These are phyloP conservation scores for Fusarium lyarnte DNA, from an alignment of 2,329 filamentous ascomycete species.

Conservation along the genomic window DNA sequence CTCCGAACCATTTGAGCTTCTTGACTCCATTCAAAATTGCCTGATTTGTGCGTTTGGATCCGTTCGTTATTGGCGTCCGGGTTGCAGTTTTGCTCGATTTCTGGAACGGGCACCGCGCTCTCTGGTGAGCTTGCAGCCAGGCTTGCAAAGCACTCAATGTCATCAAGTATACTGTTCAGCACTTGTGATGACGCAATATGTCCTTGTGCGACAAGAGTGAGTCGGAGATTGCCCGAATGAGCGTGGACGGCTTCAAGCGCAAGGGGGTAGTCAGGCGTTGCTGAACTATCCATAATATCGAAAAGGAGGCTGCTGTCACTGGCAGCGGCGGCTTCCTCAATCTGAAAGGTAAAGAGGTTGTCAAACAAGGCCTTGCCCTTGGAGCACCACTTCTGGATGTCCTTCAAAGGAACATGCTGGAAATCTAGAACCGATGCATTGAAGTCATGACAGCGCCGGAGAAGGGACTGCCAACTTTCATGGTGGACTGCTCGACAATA, in stretches of 20 bases:
- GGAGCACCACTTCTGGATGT: constrained; percentile 82
- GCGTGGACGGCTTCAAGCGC: constrained; percentile 77
- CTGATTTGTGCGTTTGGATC: constrained; percentile 47
- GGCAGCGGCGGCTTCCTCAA: constrained; percentile 48
- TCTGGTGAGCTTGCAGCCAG: constrained; percentile 14
- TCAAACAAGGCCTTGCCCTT: constrained; percentile 75
- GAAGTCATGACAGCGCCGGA: constrained; percentile 74
- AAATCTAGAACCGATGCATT: constrained; percentile 74
- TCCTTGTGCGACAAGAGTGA: constrained; percentile 69
- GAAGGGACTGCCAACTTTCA: constrained; percentile 67
- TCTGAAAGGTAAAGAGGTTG: constrained; percentile 83
- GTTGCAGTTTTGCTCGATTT: neutral
- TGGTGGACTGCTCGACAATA: constrained; percentile 56
- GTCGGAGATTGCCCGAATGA: constrained; percentile 56
- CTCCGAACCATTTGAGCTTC: constrained; percentile 63
- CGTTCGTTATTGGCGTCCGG: neutral
- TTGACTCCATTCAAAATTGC: constrained; percentile 66
- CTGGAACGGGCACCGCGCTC: constrained; percentile 11
- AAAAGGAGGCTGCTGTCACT: constrained; percentile 58
- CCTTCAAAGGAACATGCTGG: constrained; percentile 77
- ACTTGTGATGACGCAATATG: constrained; percentile 45
- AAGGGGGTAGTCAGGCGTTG: constrained; percentile 75
- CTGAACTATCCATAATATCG: constrained; percentile 59
- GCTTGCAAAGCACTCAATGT: constrained; percentile 46
- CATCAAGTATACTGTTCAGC: constrained; percentile 49